Evolutionary conservation across 2,329 filamentous ascomycete genomes (phyloP).

Genomic region (Aaosphaeria pasadenensis): DNA sequence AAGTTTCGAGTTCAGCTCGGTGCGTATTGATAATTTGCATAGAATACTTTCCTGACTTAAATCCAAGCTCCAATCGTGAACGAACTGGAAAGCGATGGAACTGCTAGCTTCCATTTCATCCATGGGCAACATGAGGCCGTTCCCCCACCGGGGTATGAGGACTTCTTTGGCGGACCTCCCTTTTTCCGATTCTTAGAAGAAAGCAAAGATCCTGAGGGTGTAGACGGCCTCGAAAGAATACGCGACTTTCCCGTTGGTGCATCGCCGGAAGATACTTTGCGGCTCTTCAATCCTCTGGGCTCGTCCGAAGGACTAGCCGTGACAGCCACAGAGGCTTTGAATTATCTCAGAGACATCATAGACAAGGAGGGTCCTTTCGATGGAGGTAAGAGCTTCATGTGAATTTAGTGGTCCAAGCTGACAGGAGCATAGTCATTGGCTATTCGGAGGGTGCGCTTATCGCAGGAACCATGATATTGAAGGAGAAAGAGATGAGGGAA

Average conservation of each 20-base stretch:
- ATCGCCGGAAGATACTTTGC: conserved; percentile 56
- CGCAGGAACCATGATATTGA: conserved; percentile 42
- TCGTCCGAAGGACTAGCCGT: conserved; percentile 21
- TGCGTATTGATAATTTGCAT: not conserved
- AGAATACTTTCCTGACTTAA: conserved; percentile 1
- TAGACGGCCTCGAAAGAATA: conserved; percentile 43
- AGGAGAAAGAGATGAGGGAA: conserved; percentile 17
- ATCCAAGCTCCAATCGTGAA: conserved; percentile 18
- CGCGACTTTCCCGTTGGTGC: conserved; percentile 54
- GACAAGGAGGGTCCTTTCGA: too few species aligned
- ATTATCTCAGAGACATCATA: too few species aligned
- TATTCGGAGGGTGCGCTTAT: conserved; percentile 61
- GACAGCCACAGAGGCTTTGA: too few species aligned
- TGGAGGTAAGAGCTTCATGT: too few species aligned
- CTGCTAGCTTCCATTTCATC: conserved; percentile 19
- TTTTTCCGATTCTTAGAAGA: conserved; percentile 23
- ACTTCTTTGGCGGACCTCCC: conserved; percentile 25
- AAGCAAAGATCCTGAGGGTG: conserved; percentile 10
- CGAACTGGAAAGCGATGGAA: conserved; percentile 18
- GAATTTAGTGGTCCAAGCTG: too few species aligned
- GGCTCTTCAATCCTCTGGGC: conserved; percentile 40
- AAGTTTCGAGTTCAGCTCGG: not conserved
- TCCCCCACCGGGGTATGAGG: conserved; percentile 22
- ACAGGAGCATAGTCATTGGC: conserved; percentile 45
- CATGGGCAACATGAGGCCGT: conserved; percentile 22